These are phyloP conservation scores for Lactifluus echinatus DNA, from an alignment of 768 basidiomycete species.

Conservation along the genomic window DNA sequence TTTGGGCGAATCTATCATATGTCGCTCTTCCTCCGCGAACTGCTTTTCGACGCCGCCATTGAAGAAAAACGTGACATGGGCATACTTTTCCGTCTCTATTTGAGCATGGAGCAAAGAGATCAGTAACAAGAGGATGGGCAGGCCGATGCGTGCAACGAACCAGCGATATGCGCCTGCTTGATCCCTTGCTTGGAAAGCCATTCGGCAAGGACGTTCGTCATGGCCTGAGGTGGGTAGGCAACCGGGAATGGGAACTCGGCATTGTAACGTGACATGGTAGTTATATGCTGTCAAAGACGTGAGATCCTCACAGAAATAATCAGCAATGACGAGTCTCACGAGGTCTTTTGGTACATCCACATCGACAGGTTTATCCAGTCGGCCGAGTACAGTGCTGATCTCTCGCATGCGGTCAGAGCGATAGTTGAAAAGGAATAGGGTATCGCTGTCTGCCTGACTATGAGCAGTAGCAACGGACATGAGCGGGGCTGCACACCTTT, in stretches of 20 bases:
- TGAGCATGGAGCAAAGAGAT: not conserved
- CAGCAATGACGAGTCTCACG: conserved; percentile 34
- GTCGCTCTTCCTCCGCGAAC: conserved; percentile 71
- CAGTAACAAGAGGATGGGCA: not conserved
- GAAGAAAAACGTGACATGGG: conserved; percentile 97
- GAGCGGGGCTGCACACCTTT: conserved; percentile 44
- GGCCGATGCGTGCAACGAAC: conserved; percentile 28
- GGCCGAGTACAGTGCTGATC: conserved; percentile 71
- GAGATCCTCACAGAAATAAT: not conserved
- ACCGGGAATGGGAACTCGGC: conserved; percentile 81
- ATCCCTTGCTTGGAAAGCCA: conserved; percentile 73
- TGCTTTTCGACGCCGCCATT: conserved; percentile 95
- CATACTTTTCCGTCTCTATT: conserved; percentile 93
- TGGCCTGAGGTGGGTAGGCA: conserved; percentile 88
- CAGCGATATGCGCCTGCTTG: conserved; percentile 85
- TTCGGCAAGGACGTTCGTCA: conserved; percentile 93
- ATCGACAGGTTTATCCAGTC: conserved; percentile 78
- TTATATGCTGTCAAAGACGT: conserved; percentile 51
- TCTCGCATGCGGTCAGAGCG: conserved; percentile 95
- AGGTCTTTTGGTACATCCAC: conserved; percentile 73
- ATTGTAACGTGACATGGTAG: conserved; percentile 93
- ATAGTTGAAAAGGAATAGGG: conserved; percentile 95
- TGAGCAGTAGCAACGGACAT: not conserved
- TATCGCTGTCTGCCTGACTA: conserved; percentile 57
- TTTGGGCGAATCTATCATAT: conserved; percentile 87